Base-by-base conservation (phyloP, 192 early-diverging fungal species). In the Obelidium mucronatum region DNA sequence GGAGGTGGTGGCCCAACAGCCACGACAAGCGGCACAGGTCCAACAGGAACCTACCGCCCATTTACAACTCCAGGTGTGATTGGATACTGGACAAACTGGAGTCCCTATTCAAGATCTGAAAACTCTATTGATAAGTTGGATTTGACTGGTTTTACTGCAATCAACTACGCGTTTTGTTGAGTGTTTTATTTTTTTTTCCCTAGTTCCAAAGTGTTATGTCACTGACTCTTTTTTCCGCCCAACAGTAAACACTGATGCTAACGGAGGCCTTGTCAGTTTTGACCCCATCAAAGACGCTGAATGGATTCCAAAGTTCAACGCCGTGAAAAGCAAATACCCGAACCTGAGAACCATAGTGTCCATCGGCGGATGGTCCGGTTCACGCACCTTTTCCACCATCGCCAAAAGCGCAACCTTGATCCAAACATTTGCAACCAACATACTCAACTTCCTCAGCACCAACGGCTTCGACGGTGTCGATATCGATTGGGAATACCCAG, bases 131-230 rank as follows among this genome's bases (percentile, higher is more conserved):
- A 48, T 51, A 30, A 15, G 22, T 11, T 69, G 44, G 67, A 69
- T 31, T 51, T 69, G 22, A 30, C 67, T 13, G 48, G 48, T 19
- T 48, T 69, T 31, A 30, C 42, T 28, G 48, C 52, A 15, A 33
- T 69, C 67, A 69, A 69, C 33, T 69, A 69, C 67, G 67, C 67
- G 22, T 69, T 69, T 31, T n/a, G n/a, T n/a, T n/a, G n/a, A n/a
- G n/a, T n/a, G n/a, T n/a, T n/a, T n/a, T n/a, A n/a, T n/a, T n/a
- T n/a, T n/a, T n/a, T n/a, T n/a, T n/a, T n/a, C n/a, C n/a, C n/a
- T n/a, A n/a, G n/a, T n/a, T n/a, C n/a, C n/a, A n/a, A n/a, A n/a
- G n/a, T n/a, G n/a, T n/a, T n/a, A n/a, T n/a, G n/a, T n/a, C n/a
- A n/a, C n/a, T n/a, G n/a, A n/a, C n/a, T n/a, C n/a, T n/a, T n/a